phyloP scores from a whole-genome alignment of 1,139 yeast species.

The Diutina mesorugosa region DNA sequence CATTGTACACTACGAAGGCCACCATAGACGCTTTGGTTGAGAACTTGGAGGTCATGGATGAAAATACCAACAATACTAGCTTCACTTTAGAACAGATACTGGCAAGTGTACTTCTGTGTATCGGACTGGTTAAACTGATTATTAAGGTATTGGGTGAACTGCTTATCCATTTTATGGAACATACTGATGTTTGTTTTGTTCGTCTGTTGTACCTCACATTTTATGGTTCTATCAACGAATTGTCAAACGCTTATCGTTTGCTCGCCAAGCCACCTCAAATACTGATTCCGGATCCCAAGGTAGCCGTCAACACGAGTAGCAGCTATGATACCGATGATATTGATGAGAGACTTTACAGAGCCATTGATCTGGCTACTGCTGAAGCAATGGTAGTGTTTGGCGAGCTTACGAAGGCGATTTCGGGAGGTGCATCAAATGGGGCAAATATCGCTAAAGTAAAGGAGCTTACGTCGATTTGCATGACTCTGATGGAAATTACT shows the following conservation, averaged over 20 bases:
- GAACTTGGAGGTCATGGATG: conserved; percentile 44
- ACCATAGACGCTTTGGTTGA: conserved; percentile 50
- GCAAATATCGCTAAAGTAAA: conserved; percentile 49
- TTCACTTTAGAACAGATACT: conserved; percentile 20
- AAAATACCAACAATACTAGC: conserved; percentile 9
- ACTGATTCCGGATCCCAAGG: background rate
- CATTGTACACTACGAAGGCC: conserved; percentile 41
- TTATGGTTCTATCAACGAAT: conserved; percentile 64
- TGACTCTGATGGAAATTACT: conserved; percentile 70
- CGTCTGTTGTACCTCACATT: conserved; percentile 63
- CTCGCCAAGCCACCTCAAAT: background rate
- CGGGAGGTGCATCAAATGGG: conserved; percentile 43
- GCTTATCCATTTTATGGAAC: conserved; percentile 33
- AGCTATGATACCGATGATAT: conserved; percentile 31
- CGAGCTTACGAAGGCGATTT: conserved; percentile 65
- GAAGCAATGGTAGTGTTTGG: conserved; percentile 73
- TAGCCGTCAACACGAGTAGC: background rate
- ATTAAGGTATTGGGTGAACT: conserved; percentile 35
- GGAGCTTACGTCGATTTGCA: conserved; percentile 70
- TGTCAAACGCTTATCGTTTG: conserved; percentile 57
- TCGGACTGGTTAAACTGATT: conserved; percentile 38
- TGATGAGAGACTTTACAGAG: conserved; percentile 64
- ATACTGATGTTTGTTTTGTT: conserved; percentile 55
- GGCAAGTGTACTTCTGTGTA: conserved; percentile 19
- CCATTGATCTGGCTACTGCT: conserved; percentile 61